Percentiles rank a stretch among this genome's conserved stretches.
Conservation (phyloP, 2,329 filamentous ascomycete genomes). For the Fusarium avenaceum region DNA sequence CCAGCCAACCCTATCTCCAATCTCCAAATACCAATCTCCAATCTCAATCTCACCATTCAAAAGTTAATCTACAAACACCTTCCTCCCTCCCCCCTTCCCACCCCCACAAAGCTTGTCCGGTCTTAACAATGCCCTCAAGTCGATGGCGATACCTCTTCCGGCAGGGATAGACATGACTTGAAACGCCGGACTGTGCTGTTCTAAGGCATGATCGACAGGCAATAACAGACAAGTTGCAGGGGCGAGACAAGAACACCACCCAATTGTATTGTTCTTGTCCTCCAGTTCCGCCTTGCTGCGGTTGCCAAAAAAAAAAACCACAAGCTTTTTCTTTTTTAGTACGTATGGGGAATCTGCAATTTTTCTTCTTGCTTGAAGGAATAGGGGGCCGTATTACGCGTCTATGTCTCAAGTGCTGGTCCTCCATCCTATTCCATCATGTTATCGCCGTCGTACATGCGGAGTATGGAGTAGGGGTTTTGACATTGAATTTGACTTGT, state of each 20-base stretch:
- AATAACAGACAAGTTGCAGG: slow-evolving; percentile 25
- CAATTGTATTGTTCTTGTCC: slow-evolving; percentile 15
- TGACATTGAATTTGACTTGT: slow-evolving; percentile 14
- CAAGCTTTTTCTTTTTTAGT: not conserved
- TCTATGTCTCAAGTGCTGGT: slow-evolving; percentile 25
- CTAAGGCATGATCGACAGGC: slow-evolving; percentile 46
- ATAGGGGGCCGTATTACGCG: slow-evolving; percentile 35
- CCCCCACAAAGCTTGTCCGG: slow-evolving; percentile 57
- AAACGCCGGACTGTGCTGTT: slow-evolving; percentile 53
- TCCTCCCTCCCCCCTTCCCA: slow-evolving; percentile 24
- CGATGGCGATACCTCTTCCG: slow-evolving; percentile 43
- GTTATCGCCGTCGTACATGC: slow-evolving; percentile 9
- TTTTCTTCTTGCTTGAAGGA: slow-evolving; percentile 1
- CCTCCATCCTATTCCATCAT: not conserved
- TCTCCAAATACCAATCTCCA: not conserved
- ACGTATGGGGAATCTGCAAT: slow-evolving; percentile 5
- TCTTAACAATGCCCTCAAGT: slow-evolving; percentile 53
- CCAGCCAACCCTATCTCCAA: slow-evolving; percentile 6
- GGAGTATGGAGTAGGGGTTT: not conserved
- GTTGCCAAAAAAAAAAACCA: not conserved
- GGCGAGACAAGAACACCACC: not conserved
- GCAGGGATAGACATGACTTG: slow-evolving; percentile 53
- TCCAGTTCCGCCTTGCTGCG: not conserved
- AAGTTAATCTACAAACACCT: slow-evolving; percentile 37
- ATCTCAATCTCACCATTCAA: slow-evolving; percentile 32